Evolutionary conservation across 2,329 filamentous ascomycete genomes (phyloP), one percentile per base, ranked within the genome.

Genomic region (Arthrobotrys conoides): DNA sequence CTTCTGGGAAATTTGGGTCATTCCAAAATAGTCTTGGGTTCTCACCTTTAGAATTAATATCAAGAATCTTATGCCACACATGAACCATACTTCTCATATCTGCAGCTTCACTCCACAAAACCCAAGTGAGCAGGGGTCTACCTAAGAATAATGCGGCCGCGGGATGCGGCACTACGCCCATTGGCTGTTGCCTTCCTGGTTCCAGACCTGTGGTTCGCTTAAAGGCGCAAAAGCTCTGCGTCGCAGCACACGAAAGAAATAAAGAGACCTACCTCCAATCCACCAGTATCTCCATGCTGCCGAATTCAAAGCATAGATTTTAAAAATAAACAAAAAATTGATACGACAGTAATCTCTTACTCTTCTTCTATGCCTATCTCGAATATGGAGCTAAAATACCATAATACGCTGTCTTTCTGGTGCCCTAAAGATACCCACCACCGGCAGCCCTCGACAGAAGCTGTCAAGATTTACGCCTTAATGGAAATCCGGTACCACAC

Each of bases 161-260:
- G 16, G n/a, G 64, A 71, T 71, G 67, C 67, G 63, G 73, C 67
- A 55, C 18, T 4, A 41, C 41, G 41, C 41, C 36, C 36, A 77
- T 77, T 71, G 67, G 72, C 49, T 59, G 33, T 1, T 27, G 16
- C 22, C 16, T 20, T 33, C 24, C 10, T 57, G 22, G 20, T 67
- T 51, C 67, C 73, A 77, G 49, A 18, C 36, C 51, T 78, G 53
- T 48, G 63, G 75, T 72, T 78, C 75, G 75, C 68, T 72, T 78
- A 78, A 46, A 68, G 57, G 61, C 68, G 64, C 59, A 77, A 61
- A 76, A 53, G 49, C 59, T 66, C 66, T 46, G 51, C 33, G 18
- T 51, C 63, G 67, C 61, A 51, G 49, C 48, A 16, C 46, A 46
- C 55, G 27, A 49, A 44, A 65, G 33, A 65, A 57, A 69, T 27